A percentile compares a stretch with the other conserved stretches of the same genome.
phyloP scores from a whole-genome alignment of 352 stramenopile genomes.

The Globisporangium splendens region DNA sequence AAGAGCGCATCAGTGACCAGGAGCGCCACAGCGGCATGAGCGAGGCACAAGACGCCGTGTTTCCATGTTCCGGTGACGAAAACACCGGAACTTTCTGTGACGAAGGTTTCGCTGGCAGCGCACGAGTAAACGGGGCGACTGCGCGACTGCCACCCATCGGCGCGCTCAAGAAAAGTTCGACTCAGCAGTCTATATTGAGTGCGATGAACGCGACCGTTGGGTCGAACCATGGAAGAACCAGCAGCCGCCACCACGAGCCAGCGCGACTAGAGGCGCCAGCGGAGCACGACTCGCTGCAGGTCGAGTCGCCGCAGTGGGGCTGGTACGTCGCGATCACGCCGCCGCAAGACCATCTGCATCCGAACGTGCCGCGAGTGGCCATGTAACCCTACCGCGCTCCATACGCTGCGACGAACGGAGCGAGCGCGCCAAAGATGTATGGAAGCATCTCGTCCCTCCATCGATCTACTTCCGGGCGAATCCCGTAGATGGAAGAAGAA shows the following conservation, averaged over 20 bases:
- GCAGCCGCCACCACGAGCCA: neutral
- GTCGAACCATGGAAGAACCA: neutral
- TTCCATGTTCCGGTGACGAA: neutral
- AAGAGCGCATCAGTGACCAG: neutral
- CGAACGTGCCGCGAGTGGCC: constrained; percentile 17
- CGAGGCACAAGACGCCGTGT: too few relatives aligned
- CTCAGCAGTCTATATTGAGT: constrained; percentile 11
- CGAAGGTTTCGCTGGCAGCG: neutral
- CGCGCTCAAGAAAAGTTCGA: constrained; percentile 12
- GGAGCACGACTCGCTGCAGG: constrained; percentile 27
- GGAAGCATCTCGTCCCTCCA: constrained; percentile 14
- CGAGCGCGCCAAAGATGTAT: neutral
- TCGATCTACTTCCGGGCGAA: constrained; percentile 31
- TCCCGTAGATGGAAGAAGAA: constrained; percentile 12
- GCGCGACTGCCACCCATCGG: constrained; percentile 1
- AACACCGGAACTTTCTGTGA: constrained; percentile 7
- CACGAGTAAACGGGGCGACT: neutral
- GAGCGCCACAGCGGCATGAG: constrained; percentile 4
- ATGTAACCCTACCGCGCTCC: constrained; percentile 4
- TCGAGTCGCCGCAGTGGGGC: constrained; percentile 80
- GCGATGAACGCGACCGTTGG: neutral
- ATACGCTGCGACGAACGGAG: neutral
- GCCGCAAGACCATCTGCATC: constrained; percentile 55
- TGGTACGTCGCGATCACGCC: constrained; percentile 87
- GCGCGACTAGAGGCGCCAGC: constrained; percentile 10